A percentile compares a stretch with the other conserved stretches of the same genome.
Evolutionary conservation across 495 filamentous ascomycete genomes (phyloP).

Genomic region (Daldinia childiae): DNA sequence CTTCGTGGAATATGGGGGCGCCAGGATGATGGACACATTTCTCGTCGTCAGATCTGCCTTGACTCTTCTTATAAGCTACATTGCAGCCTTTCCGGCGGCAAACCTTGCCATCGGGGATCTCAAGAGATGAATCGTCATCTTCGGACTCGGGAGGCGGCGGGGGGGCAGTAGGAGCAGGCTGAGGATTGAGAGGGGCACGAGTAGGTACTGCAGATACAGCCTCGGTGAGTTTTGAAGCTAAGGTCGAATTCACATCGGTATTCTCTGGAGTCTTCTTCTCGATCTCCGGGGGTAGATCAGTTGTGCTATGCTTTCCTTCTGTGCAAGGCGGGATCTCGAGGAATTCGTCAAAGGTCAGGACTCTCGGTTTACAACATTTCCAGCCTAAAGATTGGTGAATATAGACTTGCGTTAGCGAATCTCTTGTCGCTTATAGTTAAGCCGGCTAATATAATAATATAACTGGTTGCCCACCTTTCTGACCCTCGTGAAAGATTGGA

Average conservation of each 20-base stretch:
- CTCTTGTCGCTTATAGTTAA: background rate
- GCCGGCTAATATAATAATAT: background rate
- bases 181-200: conserved; percentile 61
- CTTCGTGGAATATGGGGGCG: conserved; percentile 92
- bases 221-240: conserved; percentile 47
- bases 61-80: conserved; percentile 65
- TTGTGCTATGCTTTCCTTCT: conserved; percentile 88
- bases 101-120: conserved; percentile 73
- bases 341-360: conserved; percentile 99
- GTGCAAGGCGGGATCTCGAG: conserved; percentile 94
- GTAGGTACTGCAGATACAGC: conserved; percentile 57
- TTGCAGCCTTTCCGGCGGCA: conserved; percentile 84
- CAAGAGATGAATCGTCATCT: conserved; percentile 78
- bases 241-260: conserved; percentile 40
- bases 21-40: conserved; percentile 88
- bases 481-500: conserved; percentile 96
- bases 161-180: conserved; percentile 66
- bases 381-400: conserved; percentile 69
- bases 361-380: conserved; percentile 99
- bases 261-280: conserved; percentile 57
- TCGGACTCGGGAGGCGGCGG: conserved; percentile 82
- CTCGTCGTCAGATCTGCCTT: conserved; percentile 70
- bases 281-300: conserved; percentile 69
- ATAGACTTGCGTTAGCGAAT: background rate
- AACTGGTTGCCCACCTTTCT: conserved; percentile 79